Evolutionary conservation across 306 rosid genomes (phyloP).

Genomic region (Ceratonia siliqua): DNA sequence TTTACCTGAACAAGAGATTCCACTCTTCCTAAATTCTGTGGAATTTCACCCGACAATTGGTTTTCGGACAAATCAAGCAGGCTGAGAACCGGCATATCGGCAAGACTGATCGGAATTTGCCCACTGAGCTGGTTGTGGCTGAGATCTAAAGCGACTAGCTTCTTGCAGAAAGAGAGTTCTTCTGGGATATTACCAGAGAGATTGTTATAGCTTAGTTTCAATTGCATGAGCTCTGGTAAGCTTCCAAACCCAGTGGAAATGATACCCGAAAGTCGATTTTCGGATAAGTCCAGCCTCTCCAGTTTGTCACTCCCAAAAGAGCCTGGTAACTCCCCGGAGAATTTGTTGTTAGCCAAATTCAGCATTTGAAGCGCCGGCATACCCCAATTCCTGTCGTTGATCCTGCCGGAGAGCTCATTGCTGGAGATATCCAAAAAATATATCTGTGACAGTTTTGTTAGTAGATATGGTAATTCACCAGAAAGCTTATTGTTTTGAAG

Average conservation of each 20-base stretch:
- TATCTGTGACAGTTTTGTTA: slow-evolving; percentile 48
- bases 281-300: slow-evolving; percentile 68
- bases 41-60: slow-evolving; percentile 72
- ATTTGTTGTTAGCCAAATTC: slow-evolving; percentile 59
- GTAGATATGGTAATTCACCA: slow-evolving; percentile 43
- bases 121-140: slow-evolving; percentile 67
- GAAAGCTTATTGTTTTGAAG: slow-evolving; percentile 74
- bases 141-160: slow-evolving; percentile 73
- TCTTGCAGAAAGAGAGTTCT: slow-evolving; percentile 54
- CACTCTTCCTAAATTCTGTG: slow-evolving; percentile 48
- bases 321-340: slow-evolving; percentile 65
- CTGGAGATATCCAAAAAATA: slow-evolving; percentile 80
- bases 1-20: slow-evolving; percentile 80
- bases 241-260: slow-evolving; percentile 38
- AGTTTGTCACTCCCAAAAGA: slow-evolving; percentile 56
- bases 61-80: slow-evolving; percentile 60
- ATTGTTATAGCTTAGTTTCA: slow-evolving; percentile 67
- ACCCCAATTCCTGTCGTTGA: slow-evolving; percentile 60
- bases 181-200: slow-evolving; percentile 62
- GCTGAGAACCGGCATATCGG: slow-evolving; percentile 67
- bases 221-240: slow-evolving; percentile 52
- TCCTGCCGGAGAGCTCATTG: slow-evolving; percentile 64
- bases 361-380: slow-evolving; percentile 84
- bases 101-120: slow-evolving; percentile 51
- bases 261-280: slow-evolving; percentile 60